These are phyloP conservation scores for Rusavskia elegans DNA, from an alignment of 495 filamentous ascomycete species.

Conservation along the genomic window DNA sequence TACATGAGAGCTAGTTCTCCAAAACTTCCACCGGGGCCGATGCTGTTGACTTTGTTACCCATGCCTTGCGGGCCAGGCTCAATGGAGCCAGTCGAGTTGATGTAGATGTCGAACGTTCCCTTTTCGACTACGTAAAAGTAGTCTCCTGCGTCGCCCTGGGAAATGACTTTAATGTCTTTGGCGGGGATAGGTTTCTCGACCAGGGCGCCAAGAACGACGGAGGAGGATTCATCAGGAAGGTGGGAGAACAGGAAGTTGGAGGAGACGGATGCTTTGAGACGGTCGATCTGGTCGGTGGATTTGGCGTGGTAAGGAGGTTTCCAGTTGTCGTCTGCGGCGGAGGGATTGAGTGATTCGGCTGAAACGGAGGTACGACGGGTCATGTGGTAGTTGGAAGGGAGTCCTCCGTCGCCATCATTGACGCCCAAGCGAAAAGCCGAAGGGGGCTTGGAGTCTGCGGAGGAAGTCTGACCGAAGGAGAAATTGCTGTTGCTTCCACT, in stretches of 20 bases:
- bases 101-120: conserved; percentile 79
- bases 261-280: conserved; percentile 68
- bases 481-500: neutral
- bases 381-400: conserved; percentile 88
- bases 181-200: conserved; percentile 91
- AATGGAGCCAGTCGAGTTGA: conserved; percentile 64
- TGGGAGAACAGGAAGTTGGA: conserved; percentile 90
- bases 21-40: conserved; percentile 86
- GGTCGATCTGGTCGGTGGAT: conserved; percentile 58
- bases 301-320: conserved; percentile 72
- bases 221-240: conserved; percentile 79
- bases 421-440: conserved; percentile 14
- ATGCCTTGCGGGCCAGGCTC: conserved; percentile 73
- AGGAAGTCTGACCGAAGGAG: conserved; percentile 1
- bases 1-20: conserved; percentile 98
- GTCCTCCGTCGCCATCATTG: conserved; percentile 35
- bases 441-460: conserved; percentile 13
- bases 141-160: conserved; percentile 88
- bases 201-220: conserved; percentile 75
- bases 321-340: conserved; percentile 76
- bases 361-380: conserved; percentile 90
- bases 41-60: conserved; percentile 67
- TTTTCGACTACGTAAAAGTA: conserved; percentile 96
- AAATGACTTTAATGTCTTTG: conserved; percentile 92
- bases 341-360: conserved; percentile 86